Percentiles rank a stretch among this genome's conserved stretches.
Conservation (phyloP, 306 rosid species). For the Castanea sativa region DNA sequence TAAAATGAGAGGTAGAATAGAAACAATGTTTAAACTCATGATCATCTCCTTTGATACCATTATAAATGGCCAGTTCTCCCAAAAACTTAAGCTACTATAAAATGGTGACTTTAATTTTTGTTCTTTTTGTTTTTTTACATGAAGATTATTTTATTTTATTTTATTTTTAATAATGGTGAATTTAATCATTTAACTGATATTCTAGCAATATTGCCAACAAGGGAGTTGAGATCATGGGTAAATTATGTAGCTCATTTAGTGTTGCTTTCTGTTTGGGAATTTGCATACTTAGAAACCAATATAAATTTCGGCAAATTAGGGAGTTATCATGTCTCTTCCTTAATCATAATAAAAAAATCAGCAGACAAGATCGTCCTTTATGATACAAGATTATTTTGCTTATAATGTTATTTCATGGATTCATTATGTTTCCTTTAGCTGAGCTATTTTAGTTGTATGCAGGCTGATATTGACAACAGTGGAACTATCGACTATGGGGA, state of each 20-base stretch:
- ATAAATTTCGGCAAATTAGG: background rate
- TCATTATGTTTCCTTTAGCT: constrained; percentile 23
- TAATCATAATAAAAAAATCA: background rate
- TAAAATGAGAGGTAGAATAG: no score
- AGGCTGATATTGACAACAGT: constrained; percentile 98
- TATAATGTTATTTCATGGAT: constrained; percentile 18
- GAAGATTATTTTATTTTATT: no score
- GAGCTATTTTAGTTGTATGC: constrained; percentile 39
- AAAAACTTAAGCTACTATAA: no score
- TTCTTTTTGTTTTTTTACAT: no score
- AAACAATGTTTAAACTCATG: no score
- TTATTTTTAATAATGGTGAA: no score
- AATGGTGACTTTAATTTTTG: no score
- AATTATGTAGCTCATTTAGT: background rate
- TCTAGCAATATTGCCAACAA: background rate
- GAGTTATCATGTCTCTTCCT: background rate
- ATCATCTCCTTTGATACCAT: no score
- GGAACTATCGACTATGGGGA: constrained; percentile 98
- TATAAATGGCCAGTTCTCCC: no score
- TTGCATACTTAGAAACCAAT: background rate
- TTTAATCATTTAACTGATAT: no score
- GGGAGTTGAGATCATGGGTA: background rate
- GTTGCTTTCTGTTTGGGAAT: background rate
- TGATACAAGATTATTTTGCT: background rate
- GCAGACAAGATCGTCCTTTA: background rate